Conservation (phyloP, 2,329 filamentous ascomycete genomes). For the Colletotrichum melonis region DNA sequence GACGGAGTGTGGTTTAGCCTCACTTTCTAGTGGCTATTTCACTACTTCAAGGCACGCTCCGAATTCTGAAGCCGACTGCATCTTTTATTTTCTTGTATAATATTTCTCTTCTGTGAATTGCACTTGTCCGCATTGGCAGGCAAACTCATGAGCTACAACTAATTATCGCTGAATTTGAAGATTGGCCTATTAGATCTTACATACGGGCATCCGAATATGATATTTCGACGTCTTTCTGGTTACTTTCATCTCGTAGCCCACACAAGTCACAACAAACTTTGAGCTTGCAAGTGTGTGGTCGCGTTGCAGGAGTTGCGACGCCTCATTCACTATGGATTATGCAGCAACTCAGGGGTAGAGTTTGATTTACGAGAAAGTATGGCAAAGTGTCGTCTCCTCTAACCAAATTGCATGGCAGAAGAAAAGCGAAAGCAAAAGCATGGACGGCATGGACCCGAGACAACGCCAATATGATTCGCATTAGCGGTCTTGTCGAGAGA, state of each 20-base stretch:
- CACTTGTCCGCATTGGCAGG: too few species aligned
- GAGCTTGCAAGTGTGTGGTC: neutral
- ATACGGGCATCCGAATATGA: too few species aligned
- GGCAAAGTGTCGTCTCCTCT: neutral
- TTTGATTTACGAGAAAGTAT: neutral
- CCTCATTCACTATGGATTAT: neutral
- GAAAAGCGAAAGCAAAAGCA: neutral
- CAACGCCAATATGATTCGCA: constrained; percentile 19
- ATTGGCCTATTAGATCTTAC: too few species aligned
- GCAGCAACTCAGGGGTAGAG: neutral
- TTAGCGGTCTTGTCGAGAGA: constrained; percentile 1
- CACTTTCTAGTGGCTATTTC: too few species aligned
- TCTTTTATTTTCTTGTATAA: neutral
- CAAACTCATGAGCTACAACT: too few species aligned
- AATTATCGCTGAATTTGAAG: too few species aligned
- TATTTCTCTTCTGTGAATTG: too few species aligned
- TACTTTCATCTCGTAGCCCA: neutral
- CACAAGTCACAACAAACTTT: neutral
- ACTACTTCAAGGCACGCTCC: too few species aligned
- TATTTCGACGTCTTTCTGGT: too few species aligned
- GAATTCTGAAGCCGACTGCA: too few species aligned
- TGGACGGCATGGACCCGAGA: constrained; percentile 8
- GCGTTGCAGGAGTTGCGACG: neutral
- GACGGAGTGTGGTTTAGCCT: too few species aligned
- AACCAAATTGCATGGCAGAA: neutral